phyloP scores from a whole-genome alignment of 768 basidiomycete genomes.

The Naganishia vaughanmartiniae region DNA sequence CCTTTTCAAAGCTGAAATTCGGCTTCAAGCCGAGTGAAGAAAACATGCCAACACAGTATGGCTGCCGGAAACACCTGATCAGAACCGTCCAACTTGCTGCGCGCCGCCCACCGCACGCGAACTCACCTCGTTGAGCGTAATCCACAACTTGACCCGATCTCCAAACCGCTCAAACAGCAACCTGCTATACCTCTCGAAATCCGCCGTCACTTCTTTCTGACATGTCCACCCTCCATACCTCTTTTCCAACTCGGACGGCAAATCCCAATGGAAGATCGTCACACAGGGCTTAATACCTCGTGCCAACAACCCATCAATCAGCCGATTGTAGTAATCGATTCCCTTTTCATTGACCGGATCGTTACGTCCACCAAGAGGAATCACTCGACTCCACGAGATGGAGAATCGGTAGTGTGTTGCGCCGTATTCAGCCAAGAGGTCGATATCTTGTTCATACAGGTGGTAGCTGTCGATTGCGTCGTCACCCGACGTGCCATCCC shows the following conservation, averaged over 20 bases:
- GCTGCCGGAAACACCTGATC: not conserved
- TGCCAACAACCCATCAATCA: slow-evolving; percentile 67
- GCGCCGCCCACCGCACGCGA: not conserved
- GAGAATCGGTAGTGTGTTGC: slow-evolving; percentile 75
- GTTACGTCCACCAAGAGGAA: slow-evolving; percentile 68
- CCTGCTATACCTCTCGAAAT: slow-evolving; percentile 64
- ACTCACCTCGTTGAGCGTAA: slow-evolving; percentile 35
- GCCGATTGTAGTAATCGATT: slow-evolving; percentile 66
- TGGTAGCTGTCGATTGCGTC: slow-evolving; percentile 70
- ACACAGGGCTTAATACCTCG: slow-evolving; percentile 58
- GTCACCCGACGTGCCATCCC: slow-evolving; percentile 67
- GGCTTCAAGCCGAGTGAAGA: slow-evolving; percentile 28
- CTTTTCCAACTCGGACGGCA: slow-evolving; percentile 70
- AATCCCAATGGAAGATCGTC: slow-evolving; percentile 77
- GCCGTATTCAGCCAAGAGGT: slow-evolving; percentile 63
- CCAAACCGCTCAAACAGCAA: slow-evolving; percentile 73
- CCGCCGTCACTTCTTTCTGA: slow-evolving; percentile 64
- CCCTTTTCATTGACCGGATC: slow-evolving; percentile 71
- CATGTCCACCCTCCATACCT: slow-evolving; percentile 71
- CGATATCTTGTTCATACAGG: slow-evolving; percentile 67
- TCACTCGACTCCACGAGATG: slow-evolving; percentile 71
- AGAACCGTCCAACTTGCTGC: not conserved
- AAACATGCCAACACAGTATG: slow-evolving; percentile 32
- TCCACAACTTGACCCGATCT: slow-evolving; percentile 72
- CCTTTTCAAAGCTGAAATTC: slow-evolving; percentile 24